Conservation (phyloP, 2,329 filamentous ascomycete species). For the Phialophora macrospora region DNA sequence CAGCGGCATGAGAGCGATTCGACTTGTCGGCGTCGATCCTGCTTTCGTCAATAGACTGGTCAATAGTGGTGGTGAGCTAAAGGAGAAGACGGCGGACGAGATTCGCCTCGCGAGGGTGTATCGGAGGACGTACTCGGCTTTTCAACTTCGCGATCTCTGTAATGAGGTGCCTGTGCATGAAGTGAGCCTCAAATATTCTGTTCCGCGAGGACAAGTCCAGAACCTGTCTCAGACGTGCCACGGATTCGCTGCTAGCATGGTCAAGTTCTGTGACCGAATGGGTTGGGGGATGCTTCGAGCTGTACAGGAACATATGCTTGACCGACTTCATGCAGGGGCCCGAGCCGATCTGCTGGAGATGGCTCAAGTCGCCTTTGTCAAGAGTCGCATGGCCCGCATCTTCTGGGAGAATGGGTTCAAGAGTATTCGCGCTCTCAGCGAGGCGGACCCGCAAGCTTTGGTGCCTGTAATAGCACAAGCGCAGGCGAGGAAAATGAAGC, state of each 20-base stretch:
- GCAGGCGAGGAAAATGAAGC: conserved; percentile 49
- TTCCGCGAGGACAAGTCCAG: conserved; percentile 72
- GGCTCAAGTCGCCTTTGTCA: conserved; percentile 74
- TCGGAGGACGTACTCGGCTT: conserved; percentile 72
- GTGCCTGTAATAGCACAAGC: conserved; percentile 73
- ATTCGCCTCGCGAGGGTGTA: conserved; percentile 67
- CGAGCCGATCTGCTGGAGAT: conserved; percentile 72
- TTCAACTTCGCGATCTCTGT: conserved; percentile 78
- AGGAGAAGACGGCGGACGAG: conserved; percentile 66
- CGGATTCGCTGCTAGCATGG: conserved; percentile 77
- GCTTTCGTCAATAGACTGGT: conserved; percentile 68
- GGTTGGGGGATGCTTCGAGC: conserved; percentile 65
- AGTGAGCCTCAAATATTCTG: conserved; percentile 72
- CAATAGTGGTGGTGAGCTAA: conserved; percentile 65
- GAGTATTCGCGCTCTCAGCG: conserved; percentile 69
- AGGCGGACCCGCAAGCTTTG: conserved; percentile 69
- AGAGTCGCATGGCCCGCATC: conserved; percentile 73
- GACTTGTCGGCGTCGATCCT: conserved; percentile 71
- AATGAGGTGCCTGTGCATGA: conserved; percentile 74
- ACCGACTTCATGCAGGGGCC: conserved; percentile 73
- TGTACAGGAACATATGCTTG: conserved; percentile 75
- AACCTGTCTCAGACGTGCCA: conserved; percentile 75
- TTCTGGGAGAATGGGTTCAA: conserved; percentile 79
- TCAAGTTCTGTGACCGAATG: conserved; percentile 80
- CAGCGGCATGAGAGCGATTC: conserved; percentile 70